phyloP scores from a whole-genome alignment of 345 rosid genomes.

The Noccaea caerulescens region DNA sequence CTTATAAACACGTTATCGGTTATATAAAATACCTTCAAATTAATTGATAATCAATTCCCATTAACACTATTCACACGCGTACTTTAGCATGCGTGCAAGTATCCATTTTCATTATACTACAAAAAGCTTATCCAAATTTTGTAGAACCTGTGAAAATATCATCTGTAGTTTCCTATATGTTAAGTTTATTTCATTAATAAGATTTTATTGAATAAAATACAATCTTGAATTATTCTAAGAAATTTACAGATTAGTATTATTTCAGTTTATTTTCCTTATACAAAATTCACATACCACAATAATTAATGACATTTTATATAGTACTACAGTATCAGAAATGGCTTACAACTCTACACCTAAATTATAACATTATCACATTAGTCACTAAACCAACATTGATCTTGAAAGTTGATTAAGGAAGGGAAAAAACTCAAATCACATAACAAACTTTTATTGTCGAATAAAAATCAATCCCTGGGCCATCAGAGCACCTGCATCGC shows the following conservation, averaged over 20 bases:
- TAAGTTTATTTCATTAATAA: neutral
- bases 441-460: neutral
- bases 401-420: neutral
- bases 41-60: neutral
- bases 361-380: neutral
- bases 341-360: neutral
- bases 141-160: too few relatives aligned
- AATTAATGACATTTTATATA: too few relatives aligned
- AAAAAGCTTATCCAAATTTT: neutral
- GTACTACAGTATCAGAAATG: neutral
- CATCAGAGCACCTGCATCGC: too few relatives aligned
- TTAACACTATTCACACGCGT: conserved; percentile 19
- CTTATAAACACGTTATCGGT: conserved; percentile 6
- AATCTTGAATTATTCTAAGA: neutral
- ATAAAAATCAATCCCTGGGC: too few relatives aligned
- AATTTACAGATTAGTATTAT: neutral
- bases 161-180: too few relatives aligned
- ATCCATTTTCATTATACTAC: neutral
- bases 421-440: neutral
- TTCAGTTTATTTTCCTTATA: too few relatives aligned
- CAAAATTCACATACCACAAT: too few relatives aligned
- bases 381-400: neutral
- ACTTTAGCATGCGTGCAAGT: conserved; percentile 22
- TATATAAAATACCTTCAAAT: neutral
- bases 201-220: neutral